phyloP scores from a whole-genome alignment of 225 moss, liverwort and hornwort species.

The Thuidium tamariscinum region DNA sequence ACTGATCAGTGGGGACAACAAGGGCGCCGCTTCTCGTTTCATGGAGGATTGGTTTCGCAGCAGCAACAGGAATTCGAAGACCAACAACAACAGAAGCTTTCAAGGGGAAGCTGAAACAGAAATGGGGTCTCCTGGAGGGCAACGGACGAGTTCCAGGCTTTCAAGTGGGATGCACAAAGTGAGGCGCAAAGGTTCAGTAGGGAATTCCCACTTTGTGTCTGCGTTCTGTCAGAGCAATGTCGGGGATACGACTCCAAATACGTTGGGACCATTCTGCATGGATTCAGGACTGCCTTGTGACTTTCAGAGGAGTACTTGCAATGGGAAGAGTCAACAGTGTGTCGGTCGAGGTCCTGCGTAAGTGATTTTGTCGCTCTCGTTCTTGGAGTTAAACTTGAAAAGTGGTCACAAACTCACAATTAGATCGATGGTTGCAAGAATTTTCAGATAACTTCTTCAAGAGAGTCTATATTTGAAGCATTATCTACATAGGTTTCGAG shows the following conservation, averaged over 20 bases:
- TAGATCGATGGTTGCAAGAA: not conserved
- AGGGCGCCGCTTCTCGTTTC: conserved; percentile 76
- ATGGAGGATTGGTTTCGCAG: conserved; percentile 69
- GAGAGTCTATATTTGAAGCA: not conserved
- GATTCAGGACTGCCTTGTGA: conserved; percentile 50
- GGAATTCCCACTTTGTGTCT: conserved; percentile 46
- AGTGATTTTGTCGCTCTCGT: not conserved
- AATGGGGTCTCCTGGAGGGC: conserved; percentile 35
- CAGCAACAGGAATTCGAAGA: not conserved
- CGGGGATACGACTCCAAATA: conserved; percentile 38
- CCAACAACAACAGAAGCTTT: not conserved
- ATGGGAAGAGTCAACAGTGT: conserved; percentile 37
- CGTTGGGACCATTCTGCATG: conserved; percentile 29
- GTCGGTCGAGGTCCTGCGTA: conserved; percentile 47
- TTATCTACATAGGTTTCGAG: not conserved
- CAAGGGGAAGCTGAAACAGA: not conserved
- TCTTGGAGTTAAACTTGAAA: not conserved
- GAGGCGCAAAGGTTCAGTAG: conserved; percentile 27
- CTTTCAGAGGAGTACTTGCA: conserved; percentile 39
- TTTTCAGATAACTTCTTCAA: not conserved
- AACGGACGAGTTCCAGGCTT: conserved; percentile 29
- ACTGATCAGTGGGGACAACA: conserved; percentile 81
- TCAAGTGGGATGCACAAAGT: conserved; percentile 56
- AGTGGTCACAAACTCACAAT: not conserved
- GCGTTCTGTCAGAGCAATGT: conserved; percentile 59